Evolutionary conservation across 257 asterid genomes (phyloP).

Genomic region (Hygrophila difformis): DNA sequence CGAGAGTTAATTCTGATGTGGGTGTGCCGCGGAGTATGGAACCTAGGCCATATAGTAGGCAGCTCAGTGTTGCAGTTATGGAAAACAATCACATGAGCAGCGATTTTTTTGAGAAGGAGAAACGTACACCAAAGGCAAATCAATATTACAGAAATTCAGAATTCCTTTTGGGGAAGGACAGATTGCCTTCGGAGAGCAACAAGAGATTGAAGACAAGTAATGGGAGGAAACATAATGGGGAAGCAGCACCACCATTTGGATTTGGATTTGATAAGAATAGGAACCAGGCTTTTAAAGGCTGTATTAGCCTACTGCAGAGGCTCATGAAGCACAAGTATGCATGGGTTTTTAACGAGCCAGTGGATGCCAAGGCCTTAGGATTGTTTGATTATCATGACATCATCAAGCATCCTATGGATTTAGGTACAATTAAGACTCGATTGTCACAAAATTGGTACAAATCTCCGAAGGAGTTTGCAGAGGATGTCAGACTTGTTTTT

Average conservation of each 20-base stretch:
- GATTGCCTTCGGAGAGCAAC: constrained; percentile 68
- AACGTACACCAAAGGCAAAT: constrained; percentile 89
- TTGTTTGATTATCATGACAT: constrained; percentile 44
- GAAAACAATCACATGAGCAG: constrained; percentile 31
- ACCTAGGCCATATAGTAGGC: constrained; percentile 46
- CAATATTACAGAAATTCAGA: constrained; percentile 75
- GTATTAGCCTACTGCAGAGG: constrained; percentile 60
- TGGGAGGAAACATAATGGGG: constrained; percentile 42
- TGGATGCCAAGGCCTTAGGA: constrained; percentile 53
- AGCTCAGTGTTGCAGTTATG: constrained; percentile 54
- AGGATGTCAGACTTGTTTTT: constrained; percentile 45
- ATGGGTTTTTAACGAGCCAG: constrained; percentile 47
- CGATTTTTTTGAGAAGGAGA: constrained; percentile 71
- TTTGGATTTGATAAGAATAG: constrained; percentile 40
- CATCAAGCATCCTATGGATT: constrained; percentile 64
- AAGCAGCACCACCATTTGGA: constrained; percentile 34
- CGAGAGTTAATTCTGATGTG: constrained; percentile 39
- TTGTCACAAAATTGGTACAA: constrained; percentile 62
- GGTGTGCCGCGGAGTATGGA: constrained; percentile 40
- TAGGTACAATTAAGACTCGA: constrained; percentile 50
- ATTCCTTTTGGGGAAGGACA: constrained; percentile 80
- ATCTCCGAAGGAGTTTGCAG: constrained; percentile 45
- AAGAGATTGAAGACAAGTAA: constrained; percentile 62
- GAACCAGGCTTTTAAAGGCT: constrained; percentile 46
- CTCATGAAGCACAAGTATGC: constrained; percentile 36